phyloP scores from a whole-genome alignment of 2,329 filamentous ascomycete genomes.

The Ceratocystiopsis brevicomis region DNA sequence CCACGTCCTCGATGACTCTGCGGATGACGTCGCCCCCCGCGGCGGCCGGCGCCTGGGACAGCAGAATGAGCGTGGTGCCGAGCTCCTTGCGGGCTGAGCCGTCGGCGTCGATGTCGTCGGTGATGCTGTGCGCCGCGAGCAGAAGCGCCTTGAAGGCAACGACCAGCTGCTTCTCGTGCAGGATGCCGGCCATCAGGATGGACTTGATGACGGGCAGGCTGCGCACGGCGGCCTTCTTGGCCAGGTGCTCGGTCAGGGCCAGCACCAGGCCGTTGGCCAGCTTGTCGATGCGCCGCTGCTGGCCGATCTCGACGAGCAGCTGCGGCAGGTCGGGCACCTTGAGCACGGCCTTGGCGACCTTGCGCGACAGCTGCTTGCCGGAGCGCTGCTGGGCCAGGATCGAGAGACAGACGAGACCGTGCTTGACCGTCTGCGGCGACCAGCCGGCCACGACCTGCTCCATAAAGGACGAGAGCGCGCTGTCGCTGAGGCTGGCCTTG shows the following conservation, averaged over 20 bases:
- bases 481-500: conserved; percentile 62
- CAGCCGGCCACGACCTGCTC: conserved; percentile 67
- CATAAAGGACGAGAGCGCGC: conserved; percentile 71
- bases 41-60: conserved; percentile 40
- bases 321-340: conserved; percentile 41
- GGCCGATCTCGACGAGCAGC: conserved; percentile 40
- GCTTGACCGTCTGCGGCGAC: conserved; percentile 50
- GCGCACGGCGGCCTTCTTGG: conserved; percentile 37
- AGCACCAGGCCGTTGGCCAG: conserved; percentile 54
- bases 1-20: conserved; percentile 44
- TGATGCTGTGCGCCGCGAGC: conserved; percentile 37
- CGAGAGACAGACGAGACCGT: conserved; percentile 61
- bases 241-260: conserved; percentile 41
- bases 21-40: conserved; percentile 47
- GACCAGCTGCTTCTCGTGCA: conserved; percentile 44
- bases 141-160: conserved; percentile 48
- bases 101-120: conserved; percentile 33
- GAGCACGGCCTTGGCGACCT: conserved; percentile 50
- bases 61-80: conserved; percentile 44
- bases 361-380: conserved; percentile 46
- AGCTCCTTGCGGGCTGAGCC: conserved; percentile 42
- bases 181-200: conserved; percentile 38
- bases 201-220: conserved; percentile 41
- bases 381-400: conserved; percentile 67
- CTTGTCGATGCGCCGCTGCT: conserved; percentile 49